These are phyloP conservation scores for Lithocarpus polystachyus DNA, from an alignment of 306 rosid species.

Conservation along the genomic window DNA sequence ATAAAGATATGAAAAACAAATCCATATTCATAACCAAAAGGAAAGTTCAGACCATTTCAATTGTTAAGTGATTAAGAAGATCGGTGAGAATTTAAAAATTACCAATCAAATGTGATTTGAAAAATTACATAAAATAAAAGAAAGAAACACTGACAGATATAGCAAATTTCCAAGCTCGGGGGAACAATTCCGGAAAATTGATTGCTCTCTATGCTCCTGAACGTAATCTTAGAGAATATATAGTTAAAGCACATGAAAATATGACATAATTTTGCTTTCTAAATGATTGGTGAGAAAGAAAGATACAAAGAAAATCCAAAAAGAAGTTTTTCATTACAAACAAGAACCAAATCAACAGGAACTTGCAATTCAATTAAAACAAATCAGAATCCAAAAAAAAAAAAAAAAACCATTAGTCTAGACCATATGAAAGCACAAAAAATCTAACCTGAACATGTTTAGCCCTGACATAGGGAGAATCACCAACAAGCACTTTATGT, in stretches of 20 bases:
- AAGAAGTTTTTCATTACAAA: no score
- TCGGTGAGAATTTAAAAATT: neutral
- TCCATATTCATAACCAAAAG: no score
- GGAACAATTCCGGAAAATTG: neutral
- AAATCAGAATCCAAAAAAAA: no score
- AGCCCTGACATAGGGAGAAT: conserved; percentile 92
- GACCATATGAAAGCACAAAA: no score
- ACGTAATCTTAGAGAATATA: neutral
- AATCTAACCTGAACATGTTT: conserved; percentile 80
- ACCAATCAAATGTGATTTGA: no score
- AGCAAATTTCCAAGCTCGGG: conserved; percentile 6
- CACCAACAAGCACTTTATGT: conserved; percentile 85
- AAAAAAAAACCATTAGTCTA: no score
- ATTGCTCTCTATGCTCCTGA: conserved; percentile 22
- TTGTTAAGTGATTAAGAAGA: neutral
- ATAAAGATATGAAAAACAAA: no score
- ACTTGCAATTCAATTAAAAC: no score
- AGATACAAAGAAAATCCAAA: neutral
- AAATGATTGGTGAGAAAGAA: neutral
- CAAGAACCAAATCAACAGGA: no score
- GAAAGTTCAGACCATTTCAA: neutral
- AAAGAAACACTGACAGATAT: conserved; percentile 11
- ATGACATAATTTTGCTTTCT: no score
- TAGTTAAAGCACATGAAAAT: neutral
- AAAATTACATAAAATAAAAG: neutral